Base-by-base conservation (phyloP, 345 rosid species). In the Moringa oleifera region DNA sequence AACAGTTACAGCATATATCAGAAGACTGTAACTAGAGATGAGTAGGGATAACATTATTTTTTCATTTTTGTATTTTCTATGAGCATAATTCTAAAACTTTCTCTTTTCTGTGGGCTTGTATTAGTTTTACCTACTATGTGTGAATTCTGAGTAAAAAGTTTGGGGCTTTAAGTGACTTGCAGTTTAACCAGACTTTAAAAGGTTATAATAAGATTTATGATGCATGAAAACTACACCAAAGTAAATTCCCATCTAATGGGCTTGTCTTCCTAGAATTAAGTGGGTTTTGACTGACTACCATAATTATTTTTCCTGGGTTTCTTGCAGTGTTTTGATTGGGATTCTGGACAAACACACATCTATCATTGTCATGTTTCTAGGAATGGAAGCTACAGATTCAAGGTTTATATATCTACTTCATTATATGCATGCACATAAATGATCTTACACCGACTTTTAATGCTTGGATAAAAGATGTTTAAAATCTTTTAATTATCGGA, bases 351-450 rank as follows among this genome's bases (percentile, higher is more conserved):
- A 53, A 73, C 89, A 0, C 78, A 70, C 47, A 18, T 66, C 47
- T 88, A 86, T 53, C 83, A 76, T 0, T 91, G 97, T 56, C 70
- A 88, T 66, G 84, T 86, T 50, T 73, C 74, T 62, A 19, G 51
- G 0, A 51, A 73, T 60, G 79, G 87, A 15, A 79, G 57, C 61
- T 75, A 18, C 61, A 69, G 70, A 53, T 90, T 84, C 72, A 85
- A 82, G 88, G 90, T 83, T 67, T 41, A 46, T 64, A 33, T 21
- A 52, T 64, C 31, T 68, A n/a, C 49, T 55, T 64, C 25, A 12
- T 41, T 18, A 50, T 66, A n/a, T 65, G 10, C 25, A 7, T 50
- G 23, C n/a, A 16, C 22, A 15, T 49, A 19, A 7, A 21, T 63
- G 12, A 15, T 23, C n/a, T 15, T 67, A 25, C 25, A 46, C 25